Evolutionary conservation across 352 stramenopile genomes (phyloP).

Genomic region (Phytopythium kandeliae): DNA sequence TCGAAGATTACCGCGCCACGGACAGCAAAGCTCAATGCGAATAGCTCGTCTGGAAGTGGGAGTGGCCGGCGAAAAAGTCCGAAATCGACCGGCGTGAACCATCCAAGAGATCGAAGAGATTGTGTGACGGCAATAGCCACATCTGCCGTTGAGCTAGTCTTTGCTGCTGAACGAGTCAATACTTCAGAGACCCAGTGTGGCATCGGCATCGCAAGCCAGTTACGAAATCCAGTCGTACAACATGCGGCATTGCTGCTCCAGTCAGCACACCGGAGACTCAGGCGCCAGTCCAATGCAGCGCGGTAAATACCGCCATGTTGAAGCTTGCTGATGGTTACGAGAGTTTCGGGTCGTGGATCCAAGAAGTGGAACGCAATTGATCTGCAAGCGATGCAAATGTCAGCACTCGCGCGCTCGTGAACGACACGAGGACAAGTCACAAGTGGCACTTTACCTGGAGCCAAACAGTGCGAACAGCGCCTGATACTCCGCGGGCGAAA

Average conservation of each 20-base stretch:
- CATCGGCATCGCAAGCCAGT: constrained; percentile 38
- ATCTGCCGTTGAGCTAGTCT: neutral
- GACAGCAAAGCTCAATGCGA: constrained; percentile 23
- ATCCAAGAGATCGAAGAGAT: constrained; percentile 11
- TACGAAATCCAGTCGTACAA: constrained; percentile 19
- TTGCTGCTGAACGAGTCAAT: constrained; percentile 1
- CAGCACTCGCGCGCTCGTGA: neutral
- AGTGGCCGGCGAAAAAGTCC: constrained; percentile 6
- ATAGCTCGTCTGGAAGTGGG: constrained; percentile 14
- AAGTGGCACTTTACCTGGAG: neutral
- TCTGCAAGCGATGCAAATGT: constrained; percentile 8
- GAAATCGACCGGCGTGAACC: constrained; percentile 28
- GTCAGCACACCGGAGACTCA: constrained; percentile 9
- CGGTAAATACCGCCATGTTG: constrained; percentile 17
- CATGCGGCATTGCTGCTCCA: neutral
- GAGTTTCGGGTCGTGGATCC: constrained; percentile 22
- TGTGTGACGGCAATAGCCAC: neutral
- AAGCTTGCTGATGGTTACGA: constrained; percentile 16
- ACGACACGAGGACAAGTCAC: neutral
- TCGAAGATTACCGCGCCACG: constrained; percentile 39
- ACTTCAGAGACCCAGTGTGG: constrained; percentile 20
- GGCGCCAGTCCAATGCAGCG: constrained; percentile 18
- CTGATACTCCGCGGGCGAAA: constrained; percentile 13
- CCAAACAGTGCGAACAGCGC: constrained; percentile 17
- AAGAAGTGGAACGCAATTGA: constrained; percentile 22